Conservation (phyloP, 495 filamentous ascomycete species). For the Pyrenopolyporus hunteri region DNA sequence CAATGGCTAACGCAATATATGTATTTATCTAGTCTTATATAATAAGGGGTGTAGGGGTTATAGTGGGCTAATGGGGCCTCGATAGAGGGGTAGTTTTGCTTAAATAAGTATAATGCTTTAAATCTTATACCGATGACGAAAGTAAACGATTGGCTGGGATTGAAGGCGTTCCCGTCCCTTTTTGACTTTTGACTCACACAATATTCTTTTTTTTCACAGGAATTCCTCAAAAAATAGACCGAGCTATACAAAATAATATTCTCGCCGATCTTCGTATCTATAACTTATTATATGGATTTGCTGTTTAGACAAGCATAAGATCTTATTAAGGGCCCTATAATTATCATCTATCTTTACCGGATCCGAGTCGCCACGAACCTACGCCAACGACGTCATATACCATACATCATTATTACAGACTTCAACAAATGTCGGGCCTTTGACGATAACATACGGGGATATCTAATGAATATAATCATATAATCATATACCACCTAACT, state of each 20-base stretch:
- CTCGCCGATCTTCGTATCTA: too few species aligned
- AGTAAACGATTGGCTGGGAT: conserved; percentile 2
- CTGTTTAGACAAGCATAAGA: neutral
- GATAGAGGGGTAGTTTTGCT: too few species aligned
- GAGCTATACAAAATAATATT: too few species aligned
- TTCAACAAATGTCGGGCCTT: neutral
- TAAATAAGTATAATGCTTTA: too few species aligned
- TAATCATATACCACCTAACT: neutral
- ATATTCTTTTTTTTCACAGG: neutral
- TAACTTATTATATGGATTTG: too few species aligned
- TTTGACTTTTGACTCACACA: conserved; percentile 1
- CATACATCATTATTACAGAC: conserved; percentile 5
- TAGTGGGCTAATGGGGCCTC: too few species aligned
- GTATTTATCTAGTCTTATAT: neutral
- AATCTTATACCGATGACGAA: neutral
- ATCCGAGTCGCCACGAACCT: conserved; percentile 8
- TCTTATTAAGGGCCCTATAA: neutral
- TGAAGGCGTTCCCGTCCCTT: neutral
- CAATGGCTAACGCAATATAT: conserved; percentile 28
- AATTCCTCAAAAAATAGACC: too few species aligned
- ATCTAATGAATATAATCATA: neutral
- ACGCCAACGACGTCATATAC: too few species aligned
- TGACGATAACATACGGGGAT: conserved; percentile 1
- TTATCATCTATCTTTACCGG: neutral
- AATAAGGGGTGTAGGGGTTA: too few species aligned